Conservation (phyloP, 2,329 filamentous ascomycete species). For the Orbilia brochopaga region DNA sequence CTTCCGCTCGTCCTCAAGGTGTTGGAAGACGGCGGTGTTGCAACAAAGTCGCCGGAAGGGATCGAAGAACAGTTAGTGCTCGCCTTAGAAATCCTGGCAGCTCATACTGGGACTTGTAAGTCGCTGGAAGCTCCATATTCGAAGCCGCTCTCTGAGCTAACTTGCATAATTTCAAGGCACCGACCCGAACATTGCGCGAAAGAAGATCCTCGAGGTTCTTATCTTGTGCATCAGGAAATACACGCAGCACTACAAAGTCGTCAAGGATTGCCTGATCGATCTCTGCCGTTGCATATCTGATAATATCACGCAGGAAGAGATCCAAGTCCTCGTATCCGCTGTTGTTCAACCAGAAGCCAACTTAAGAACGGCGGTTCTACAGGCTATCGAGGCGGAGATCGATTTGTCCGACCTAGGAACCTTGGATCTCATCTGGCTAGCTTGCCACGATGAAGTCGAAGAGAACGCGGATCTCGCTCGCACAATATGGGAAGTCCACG, state of each 20-base stretch:
- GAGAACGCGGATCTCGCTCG: constrained; percentile 83
- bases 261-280: constrained; percentile 90
- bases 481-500: constrained; percentile 95
- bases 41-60: constrained; percentile 71
- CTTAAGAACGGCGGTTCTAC: constrained; percentile 82
- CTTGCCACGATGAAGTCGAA: constrained; percentile 85
- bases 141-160: constrained; percentile 11
- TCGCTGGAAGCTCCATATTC: constrained; percentile 23
- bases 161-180: constrained; percentile 49
- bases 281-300: constrained; percentile 82
- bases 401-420: constrained; percentile 87
- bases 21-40: constrained; percentile 78
- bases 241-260: constrained; percentile 89
- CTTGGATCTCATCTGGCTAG: constrained; percentile 90
- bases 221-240: constrained; percentile 85
- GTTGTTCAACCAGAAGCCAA: constrained; percentile 77
- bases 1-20: constrained; percentile 81
- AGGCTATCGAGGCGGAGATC: constrained; percentile 87
- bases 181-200: constrained; percentile 65
- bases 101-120: constrained; percentile 79
- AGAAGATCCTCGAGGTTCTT: constrained; percentile 73
- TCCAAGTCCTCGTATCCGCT: constrained; percentile 76
- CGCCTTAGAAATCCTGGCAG: constrained; percentile 83
- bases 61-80: constrained; percentile 88
- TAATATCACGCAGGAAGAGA: constrained; percentile 76